phyloP scores from a whole-genome alignment of 257 asterid genomes.

The Rhazya stricta region DNA sequence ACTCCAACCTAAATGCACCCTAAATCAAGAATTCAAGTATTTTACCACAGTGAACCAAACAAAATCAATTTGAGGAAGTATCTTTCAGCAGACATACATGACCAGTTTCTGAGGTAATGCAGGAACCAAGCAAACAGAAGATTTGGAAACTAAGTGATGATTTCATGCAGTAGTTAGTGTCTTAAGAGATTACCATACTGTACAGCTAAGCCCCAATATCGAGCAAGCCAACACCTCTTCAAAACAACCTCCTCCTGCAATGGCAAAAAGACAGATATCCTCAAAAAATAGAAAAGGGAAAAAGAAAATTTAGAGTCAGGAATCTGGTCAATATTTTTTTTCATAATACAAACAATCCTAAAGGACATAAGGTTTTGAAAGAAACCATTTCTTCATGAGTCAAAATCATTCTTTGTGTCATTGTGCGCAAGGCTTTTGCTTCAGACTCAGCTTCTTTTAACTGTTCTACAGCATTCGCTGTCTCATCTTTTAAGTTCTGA shows the following conservation, averaged over 20 bases:
- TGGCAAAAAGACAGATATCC: constrained; percentile 1
- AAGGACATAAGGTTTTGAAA: constrained; percentile 20
- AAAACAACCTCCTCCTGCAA: constrained; percentile 96
- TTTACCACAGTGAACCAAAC: not conserved
- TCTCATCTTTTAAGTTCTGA: constrained; percentile 76
- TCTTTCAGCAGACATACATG: not conserved
- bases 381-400: constrained; percentile 97
- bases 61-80: not conserved
- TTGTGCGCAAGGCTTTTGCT: constrained; percentile 79
- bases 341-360: not conserved
- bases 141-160: not conserved
- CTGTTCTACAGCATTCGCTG: constrained; percentile 62
- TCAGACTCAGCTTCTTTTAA: constrained; percentile 91
- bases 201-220: constrained; percentile 95
- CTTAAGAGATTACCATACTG: constrained; percentile 60
- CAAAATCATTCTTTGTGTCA: constrained; percentile 97
- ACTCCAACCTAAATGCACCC: too few relatives aligned
- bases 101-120: constrained; percentile 1
- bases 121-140: constrained; percentile 4
- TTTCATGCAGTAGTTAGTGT: constrained; percentile 4
- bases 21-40: not conserved
- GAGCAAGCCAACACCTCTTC: constrained; percentile 99
- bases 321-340: constrained; percentile 9
- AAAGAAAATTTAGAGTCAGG: constrained; percentile 14
- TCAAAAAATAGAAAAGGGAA: constrained; percentile 19